Conservation (phyloP, 1,139 yeast genomes). For the Trichomonascaceae sp. region DNA sequence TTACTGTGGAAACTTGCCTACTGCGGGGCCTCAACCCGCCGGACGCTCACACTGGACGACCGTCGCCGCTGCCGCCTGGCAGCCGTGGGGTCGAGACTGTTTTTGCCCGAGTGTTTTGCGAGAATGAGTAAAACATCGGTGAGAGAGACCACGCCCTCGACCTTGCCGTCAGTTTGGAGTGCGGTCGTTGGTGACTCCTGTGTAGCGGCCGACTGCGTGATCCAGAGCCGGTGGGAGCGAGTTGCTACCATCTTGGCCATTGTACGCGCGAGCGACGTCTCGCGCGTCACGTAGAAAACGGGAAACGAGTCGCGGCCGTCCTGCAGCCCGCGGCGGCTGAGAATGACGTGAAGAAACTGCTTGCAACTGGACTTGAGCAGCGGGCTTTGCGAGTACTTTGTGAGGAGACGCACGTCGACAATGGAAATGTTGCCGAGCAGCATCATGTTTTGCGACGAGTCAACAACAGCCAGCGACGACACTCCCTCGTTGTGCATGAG, state of each 20-base stretch:
- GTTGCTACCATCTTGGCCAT: slow-evolving; percentile 94
- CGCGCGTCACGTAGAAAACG: slow-evolving; percentile 77
- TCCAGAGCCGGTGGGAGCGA: slow-evolving; percentile 85
- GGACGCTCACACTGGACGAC: slow-evolving; percentile 29
- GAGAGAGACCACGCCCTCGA: slow-evolving; percentile 80
- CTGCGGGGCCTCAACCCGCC: slow-evolving; percentile 5
- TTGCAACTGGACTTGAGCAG: slow-evolving; percentile 69
- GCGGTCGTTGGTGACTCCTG: slow-evolving; percentile 11
- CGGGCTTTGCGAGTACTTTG: slow-evolving; percentile 71
- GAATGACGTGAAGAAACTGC: slow-evolving; percentile 75
- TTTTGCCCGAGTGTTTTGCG: slow-evolving; percentile 56
- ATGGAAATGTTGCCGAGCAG: slow-evolving; percentile 86
- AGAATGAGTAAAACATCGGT: slow-evolving; percentile 77
- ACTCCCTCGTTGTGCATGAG: slow-evolving; percentile 78
- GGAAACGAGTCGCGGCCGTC: slow-evolving; percentile 96
- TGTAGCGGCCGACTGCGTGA: slow-evolving; percentile 39
- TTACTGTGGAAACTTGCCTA: too few species aligned
- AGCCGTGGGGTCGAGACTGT: slow-evolving; percentile 61
- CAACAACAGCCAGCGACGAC: slow-evolving; percentile 90
- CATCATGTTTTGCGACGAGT: slow-evolving; percentile 52
- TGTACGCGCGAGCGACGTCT: slow-evolving; percentile 72
- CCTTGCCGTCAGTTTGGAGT: slow-evolving; percentile 23
- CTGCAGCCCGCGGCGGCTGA: slow-evolving; percentile 78
- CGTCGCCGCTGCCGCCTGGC: slow-evolving; percentile 82
- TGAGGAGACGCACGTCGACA: slow-evolving; percentile 80